A percentile compares a stretch with the other conserved stretches of the same genome.
phyloP scores from a whole-genome alignment of 169 alveolate species.

The Cryptosporidium sp. region DNA sequence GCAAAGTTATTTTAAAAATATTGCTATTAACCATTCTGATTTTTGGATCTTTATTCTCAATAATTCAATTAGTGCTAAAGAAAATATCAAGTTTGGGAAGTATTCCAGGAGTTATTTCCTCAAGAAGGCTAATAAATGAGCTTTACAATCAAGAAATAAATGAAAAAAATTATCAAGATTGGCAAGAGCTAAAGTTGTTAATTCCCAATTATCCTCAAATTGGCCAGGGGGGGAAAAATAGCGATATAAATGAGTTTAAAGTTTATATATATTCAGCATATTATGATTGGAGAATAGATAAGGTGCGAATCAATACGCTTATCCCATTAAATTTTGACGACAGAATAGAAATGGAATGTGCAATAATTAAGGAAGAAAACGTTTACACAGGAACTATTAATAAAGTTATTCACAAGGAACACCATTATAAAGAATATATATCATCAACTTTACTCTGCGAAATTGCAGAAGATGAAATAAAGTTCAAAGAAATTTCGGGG shows the following conservation, averaged over 20 bases:
- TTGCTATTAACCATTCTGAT: neutral
- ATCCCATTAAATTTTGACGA: slow-evolving; percentile 14
- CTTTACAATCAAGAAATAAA: neutral
- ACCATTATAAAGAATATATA: slow-evolving; percentile 44
- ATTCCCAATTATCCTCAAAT: neutral
- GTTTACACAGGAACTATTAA: slow-evolving; percentile 11
- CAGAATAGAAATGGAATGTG: slow-evolving; percentile 12
- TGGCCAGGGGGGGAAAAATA: neutral
- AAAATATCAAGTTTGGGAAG: neutral
- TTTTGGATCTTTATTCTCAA: neutral
- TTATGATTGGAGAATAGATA: slow-evolving; percentile 32
- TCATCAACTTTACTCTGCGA: slow-evolving; percentile 40
- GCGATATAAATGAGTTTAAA: neutral
- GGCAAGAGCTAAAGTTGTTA: neutral
- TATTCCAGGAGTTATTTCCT: neutral
- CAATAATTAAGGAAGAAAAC: neutral
- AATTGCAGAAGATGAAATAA: neutral
- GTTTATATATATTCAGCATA: slow-evolving; percentile 55
- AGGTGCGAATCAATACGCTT: slow-evolving; percentile 5
- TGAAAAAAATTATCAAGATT: neutral
- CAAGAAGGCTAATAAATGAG: neutral
- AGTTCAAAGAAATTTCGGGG: neutral
- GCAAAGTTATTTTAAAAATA: neutral
- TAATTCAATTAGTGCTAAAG: neutral
- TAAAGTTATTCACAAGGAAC: slow-evolving; percentile 43